phyloP scores from a whole-genome alignment of 495 filamentous ascomycete species.

The Aspergillus cavernicola region DNA sequence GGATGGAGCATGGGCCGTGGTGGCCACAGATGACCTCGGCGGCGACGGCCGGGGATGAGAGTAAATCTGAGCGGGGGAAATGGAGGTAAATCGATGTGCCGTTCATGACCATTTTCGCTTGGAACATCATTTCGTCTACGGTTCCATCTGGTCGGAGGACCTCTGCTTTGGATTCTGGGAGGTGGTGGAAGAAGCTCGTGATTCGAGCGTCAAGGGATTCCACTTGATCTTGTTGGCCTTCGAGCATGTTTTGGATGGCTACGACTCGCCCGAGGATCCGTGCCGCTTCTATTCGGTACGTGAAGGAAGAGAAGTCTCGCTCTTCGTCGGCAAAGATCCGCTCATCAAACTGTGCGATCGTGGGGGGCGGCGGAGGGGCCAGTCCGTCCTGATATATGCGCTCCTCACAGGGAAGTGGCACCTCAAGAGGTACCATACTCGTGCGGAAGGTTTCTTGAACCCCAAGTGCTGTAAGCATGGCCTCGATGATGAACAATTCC shows the following conservation, averaged over 20 bases:
- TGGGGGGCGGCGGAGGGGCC: slow-evolving; percentile 33
- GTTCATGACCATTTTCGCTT: slow-evolving; percentile 79
- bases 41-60: slow-evolving; percentile 45
- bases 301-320: slow-evolving; percentile 44
- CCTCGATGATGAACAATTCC: slow-evolving; percentile 80
- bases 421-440: slow-evolving; percentile 33
- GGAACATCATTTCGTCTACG: slow-evolving; percentile 88
- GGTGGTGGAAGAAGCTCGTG: slow-evolving; percentile 77
- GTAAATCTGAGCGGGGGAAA: slow-evolving; percentile 47
- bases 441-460: slow-evolving; percentile 35
- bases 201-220: slow-evolving; percentile 68
- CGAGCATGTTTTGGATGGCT: slow-evolving; percentile 32
- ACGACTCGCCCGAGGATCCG: slow-evolving; percentile 75
- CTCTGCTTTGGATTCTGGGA: slow-evolving; percentile 71
- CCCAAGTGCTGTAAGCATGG: slow-evolving; percentile 47
- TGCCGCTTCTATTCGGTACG: slow-evolving; percentile 56
- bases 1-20: slow-evolving; percentile 43
- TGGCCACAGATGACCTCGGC: slow-evolving; percentile 48
- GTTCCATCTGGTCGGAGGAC: slow-evolving; percentile 61
- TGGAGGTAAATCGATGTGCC: slow-evolving; percentile 47
- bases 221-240: slow-evolving; percentile 43
- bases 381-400: slow-evolving; percentile 45
- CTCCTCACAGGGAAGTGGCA: slow-evolving; percentile 43
- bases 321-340: slow-evolving; percentile 46
- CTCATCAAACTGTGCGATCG: slow-evolving; percentile 43